phyloP scores from a whole-genome alignment of 2,329 filamentous ascomycete genomes.

The Alternaria incomplexa region DNA sequence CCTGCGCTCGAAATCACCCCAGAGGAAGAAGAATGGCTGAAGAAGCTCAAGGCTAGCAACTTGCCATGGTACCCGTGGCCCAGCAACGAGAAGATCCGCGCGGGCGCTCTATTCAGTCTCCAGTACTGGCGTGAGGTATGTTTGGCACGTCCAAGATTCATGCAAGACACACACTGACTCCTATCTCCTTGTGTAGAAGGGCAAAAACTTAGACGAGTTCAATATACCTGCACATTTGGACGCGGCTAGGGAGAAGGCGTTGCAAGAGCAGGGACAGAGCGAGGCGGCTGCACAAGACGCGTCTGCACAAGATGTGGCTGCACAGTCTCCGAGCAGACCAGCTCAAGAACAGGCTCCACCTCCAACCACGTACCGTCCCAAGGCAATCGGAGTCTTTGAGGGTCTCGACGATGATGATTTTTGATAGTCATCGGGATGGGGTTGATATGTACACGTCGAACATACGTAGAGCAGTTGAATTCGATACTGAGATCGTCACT shows the following conservation, averaged over 20 bases:
- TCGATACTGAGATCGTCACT: neutral
- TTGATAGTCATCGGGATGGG: neutral
- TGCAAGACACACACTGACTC: neutral
- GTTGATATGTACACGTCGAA: neutral
- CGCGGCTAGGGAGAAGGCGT: slow-evolving; percentile 17
- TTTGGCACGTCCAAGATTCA: neutral
- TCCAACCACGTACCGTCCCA: neutral
- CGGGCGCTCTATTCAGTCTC: slow-evolving; percentile 64
- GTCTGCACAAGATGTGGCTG: neutral
- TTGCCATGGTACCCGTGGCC: slow-evolving; percentile 76
- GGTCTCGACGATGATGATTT: slow-evolving; percentile 10
- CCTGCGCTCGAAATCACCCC: slow-evolving; percentile 30
- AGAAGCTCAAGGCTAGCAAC: slow-evolving; percentile 37
- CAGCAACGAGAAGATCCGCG: slow-evolving; percentile 69
- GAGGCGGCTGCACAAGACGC: neutral
- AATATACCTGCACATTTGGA: slow-evolving; percentile 30
- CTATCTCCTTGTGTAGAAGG: slow-evolving; percentile 1
- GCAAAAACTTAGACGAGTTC: slow-evolving; percentile 27
- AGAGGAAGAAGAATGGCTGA: slow-evolving; percentile 43
- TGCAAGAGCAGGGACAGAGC: neutral
- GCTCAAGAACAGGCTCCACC: neutral
- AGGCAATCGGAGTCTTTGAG: slow-evolving; percentile 5
- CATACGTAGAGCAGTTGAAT: neutral
- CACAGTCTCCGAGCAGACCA: neutral
- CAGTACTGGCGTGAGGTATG: slow-evolving; percentile 26